Base-by-base conservation (phyloP, 768 basidiomycete genomes). In the Mrakia hoshinonis region DNA sequence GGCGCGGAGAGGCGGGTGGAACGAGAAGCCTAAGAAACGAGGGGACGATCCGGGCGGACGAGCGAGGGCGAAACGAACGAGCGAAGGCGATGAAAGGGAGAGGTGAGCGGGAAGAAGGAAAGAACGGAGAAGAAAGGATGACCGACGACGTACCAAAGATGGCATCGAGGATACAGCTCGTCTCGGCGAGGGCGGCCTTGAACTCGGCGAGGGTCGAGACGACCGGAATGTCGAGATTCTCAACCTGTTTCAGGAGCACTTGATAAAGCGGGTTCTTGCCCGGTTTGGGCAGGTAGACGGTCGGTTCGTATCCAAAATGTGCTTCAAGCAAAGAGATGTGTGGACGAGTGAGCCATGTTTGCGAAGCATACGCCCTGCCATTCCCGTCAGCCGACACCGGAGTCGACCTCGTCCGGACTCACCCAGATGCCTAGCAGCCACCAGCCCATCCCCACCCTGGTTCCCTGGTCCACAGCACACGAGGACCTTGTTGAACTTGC, bases 381-480 rank as follows among this genome's bases (percentile, higher is more conserved):
- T 18, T 22, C 22, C 26, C 36, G 10, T 18, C 34, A 1, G 18
- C 43, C 20, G n/a, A 15, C n/a, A 6, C 38, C n/a, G 48, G 49
- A 29, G 1, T 36, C 20, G 7, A 24, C n/a, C n/a, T n/a, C n/a
- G n/a, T n/a, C n/a, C n/a, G n/a, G 5, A 77, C 85, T 68, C 74
- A 90, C 91, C 87, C 10, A 99, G 85, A 81, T 99, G 96, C 54
- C 95, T 84, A 52, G 96, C 96, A 36, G 96, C 96, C 31, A 97
- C 95, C 0, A 99, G 82, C 4, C 96, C 96, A 80, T 99, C 96
- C 15, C 96, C 96, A 1, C 92, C 89, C 76, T 82, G 67, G 24
- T 72, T 72, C 20, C 70, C 96, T 9, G 96, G 94, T 22, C 96
- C 96, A 78, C 94, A 97, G 76, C 91, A 92, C 13, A 98, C 90